Conservation (phyloP, 768 basidiomycete species). For the Termitomyces sp. region DNA sequence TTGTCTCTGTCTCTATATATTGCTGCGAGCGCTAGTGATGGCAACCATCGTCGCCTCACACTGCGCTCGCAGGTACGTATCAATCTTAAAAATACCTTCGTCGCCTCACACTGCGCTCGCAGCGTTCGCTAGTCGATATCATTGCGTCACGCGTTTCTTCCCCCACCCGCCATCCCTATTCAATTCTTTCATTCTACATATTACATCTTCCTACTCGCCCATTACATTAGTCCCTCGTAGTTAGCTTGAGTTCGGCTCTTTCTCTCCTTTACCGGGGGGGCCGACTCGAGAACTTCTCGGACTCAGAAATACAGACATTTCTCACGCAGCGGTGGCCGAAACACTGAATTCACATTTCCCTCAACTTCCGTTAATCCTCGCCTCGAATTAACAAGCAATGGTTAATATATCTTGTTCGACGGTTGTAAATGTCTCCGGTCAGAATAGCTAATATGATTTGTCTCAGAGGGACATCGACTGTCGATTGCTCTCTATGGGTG, state of each 20-base stretch:
- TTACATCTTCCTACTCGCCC: too few relatives aligned
- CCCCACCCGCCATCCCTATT: too few relatives aligned
- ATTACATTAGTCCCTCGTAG: too few relatives aligned
- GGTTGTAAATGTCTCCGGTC: too few relatives aligned
- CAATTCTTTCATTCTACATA: too few relatives aligned
- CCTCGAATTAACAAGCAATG: background rate
- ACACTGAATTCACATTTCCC: background rate
- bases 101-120: background rate
- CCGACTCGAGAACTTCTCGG: too few relatives aligned
- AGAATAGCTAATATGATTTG: too few relatives aligned
- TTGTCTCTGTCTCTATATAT: background rate
- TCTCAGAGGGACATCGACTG: too few relatives aligned
- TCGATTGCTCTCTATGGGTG: too few relatives aligned
- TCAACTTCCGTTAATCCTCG: background rate
- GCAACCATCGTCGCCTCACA: background rate
- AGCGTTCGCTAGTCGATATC: background rate
- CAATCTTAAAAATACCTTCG: background rate
- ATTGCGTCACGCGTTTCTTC: background rate
- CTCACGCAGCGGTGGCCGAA: background rate
- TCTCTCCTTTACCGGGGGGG: too few relatives aligned
- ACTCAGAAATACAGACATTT: background rate
- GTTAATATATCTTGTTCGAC: too few relatives aligned
- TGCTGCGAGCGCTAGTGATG: background rate
- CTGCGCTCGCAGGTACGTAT: background rate
- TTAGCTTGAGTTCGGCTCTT: too few relatives aligned